Evolutionary conservation across 31 red algal species (phyloP).

Genomic region (Asparagopsis taxiformis): DNA sequence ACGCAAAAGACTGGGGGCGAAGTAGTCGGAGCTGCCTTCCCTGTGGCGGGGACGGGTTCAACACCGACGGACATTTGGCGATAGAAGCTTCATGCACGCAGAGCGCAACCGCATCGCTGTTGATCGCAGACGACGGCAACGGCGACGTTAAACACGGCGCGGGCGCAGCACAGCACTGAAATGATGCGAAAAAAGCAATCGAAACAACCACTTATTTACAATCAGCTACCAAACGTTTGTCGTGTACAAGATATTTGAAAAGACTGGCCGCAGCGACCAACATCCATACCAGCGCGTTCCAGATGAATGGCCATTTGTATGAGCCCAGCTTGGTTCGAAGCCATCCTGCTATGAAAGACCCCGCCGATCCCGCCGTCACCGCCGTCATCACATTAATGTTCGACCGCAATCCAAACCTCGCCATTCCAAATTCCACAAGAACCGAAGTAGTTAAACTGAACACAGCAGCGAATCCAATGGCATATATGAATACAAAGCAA

Average conservation of each 20-base stretch:
- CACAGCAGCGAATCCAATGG: conserved; percentile 40
- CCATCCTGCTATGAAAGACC: conserved; percentile 35
- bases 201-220: too few relatives aligned
- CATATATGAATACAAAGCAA: conserved; percentile 43
- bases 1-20: conserved; percentile 12
- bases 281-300: conserved; percentile 31
- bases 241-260: conserved; percentile 34
- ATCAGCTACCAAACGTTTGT: too few relatives aligned
- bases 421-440: conserved; percentile 61
- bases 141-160: too few relatives aligned
- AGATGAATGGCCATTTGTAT: conserved; percentile 61
- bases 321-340: conserved; percentile 33
- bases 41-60: too few relatives aligned
- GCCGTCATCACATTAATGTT: conserved; percentile 69
- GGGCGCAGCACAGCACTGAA: too few relatives aligned
- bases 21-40: too few relatives aligned
- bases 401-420: conserved; percentile 46
- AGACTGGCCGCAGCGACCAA: conserved; percentile 26
- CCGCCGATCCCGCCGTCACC: conserved; percentile 55
- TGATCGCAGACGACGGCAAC: too few relatives aligned
- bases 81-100: too few relatives aligned
- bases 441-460: conserved; percentile 64
- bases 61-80: too few relatives aligned
- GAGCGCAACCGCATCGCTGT: too few relatives aligned
- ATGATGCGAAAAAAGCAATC: too few relatives aligned